Percentiles rank a stretch among this genome's conserved stretches.
phyloP scores from a whole-genome alignment of 352 stramenopile genomes.

The Phytophthora multivora region DNA sequence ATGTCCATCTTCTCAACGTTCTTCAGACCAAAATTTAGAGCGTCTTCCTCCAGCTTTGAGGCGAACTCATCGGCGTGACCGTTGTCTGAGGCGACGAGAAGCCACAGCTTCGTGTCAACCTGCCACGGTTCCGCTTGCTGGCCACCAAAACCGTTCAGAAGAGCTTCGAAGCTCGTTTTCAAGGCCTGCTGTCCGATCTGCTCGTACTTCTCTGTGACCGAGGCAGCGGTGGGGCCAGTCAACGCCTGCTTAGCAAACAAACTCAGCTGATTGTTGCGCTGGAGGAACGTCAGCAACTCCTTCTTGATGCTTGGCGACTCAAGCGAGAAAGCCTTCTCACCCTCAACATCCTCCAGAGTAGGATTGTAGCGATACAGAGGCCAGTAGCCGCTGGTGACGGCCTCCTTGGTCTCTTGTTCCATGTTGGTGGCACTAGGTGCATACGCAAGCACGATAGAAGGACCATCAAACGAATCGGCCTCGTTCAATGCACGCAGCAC shows the following conservation, averaged over 20 bases:
- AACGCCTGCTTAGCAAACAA: slow-evolving; percentile 85
- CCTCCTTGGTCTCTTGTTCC: slow-evolving; percentile 89
- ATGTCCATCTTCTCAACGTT: slow-evolving; percentile 86
- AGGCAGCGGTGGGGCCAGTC: slow-evolving; percentile 36
- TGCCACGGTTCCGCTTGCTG: slow-evolving; percentile 57
- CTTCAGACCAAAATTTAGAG: slow-evolving; percentile 68
- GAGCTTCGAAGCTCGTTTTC: slow-evolving; percentile 81
- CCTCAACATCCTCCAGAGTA: slow-evolving; percentile 68
- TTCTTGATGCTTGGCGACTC: slow-evolving; percentile 93
- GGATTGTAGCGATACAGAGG: slow-evolving; percentile 94
- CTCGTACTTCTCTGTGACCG: slow-evolving; percentile 72
- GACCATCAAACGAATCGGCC: slow-evolving; percentile 88
- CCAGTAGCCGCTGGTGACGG: slow-evolving; percentile 90
- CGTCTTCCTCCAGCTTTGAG: slow-evolving; percentile 73
- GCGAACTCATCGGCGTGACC: slow-evolving; percentile 76
- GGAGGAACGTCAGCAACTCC: slow-evolving; percentile 88
- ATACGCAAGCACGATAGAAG: slow-evolving; percentile 92
- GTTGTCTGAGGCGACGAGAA: slow-evolving; percentile 82
- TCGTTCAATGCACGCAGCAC: slow-evolving; percentile 91
- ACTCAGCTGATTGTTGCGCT: slow-evolving; percentile 91
- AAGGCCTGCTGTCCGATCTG: slow-evolving; percentile 83
- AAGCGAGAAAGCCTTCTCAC: slow-evolving; percentile 89
- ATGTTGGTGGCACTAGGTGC: slow-evolving; percentile 81
- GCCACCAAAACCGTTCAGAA: slow-evolving; percentile 71
- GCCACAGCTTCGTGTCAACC: slow-evolving; percentile 73